Evolutionary conservation across 1,284 basidiomycete species (phyloP), one percentile per base, ranked within the genome.

Genomic region (Pseudozyma sp.): DNA sequence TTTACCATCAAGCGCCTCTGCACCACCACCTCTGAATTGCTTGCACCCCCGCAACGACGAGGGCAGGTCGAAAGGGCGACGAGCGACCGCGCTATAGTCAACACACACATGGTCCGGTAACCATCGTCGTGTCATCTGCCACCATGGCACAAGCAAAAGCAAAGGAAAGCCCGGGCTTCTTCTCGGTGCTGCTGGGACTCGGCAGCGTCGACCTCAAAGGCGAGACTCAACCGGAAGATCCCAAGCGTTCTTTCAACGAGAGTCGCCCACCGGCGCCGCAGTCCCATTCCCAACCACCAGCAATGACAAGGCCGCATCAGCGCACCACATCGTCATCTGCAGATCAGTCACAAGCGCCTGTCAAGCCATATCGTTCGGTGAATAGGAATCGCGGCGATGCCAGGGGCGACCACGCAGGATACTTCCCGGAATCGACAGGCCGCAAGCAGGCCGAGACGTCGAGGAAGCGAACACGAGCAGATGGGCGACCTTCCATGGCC

Each of bases 121-220:
- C 47, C 31, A 50, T 43, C 16, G 6, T 42, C 8, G 42, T 30
- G 31, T 29, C 47, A 29, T n/a, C 54, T 33, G 35, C 10, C 44
- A 52, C 33, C 33, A 69, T 63, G 60, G 10, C 67, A 3, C 51
- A 52, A 34, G 55, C 48, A 17, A 55, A 43, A n/a, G 31, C 14
- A 19, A 68, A 54, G 29, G 55, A 30, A 29, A 55, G 52, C 13
- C 52, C 55, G 0, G 67, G 67, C 52, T 69, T 69, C 67, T 69
- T 69, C 37, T 58, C 67, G 33, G 67, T 69, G 31, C 53, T 69
- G n/a, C 30, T 69, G 33, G 67, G 67, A 40, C 54, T 59, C 11
- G 66, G 55, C 46, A 53, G 50, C 16, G 48, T 50, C 47, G 34
- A 43, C 4, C 19, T 48, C 9, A 56, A 40, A 11, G 30, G 34